phyloP scores from a whole-genome alignment of 495 filamentous ascomycete genomes.

The Aspergillus affinis region DNA sequence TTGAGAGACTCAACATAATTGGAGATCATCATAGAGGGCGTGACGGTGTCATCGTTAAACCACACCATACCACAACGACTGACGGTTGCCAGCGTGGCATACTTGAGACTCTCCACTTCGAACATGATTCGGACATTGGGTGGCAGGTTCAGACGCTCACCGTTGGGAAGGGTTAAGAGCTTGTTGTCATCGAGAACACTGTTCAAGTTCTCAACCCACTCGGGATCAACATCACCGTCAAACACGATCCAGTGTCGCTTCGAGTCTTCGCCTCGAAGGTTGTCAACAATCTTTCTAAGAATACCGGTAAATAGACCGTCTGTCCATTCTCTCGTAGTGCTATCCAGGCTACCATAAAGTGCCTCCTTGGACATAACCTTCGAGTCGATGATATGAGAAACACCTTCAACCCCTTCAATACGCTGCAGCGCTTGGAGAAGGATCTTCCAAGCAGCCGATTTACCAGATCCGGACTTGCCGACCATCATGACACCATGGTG shows the following conservation, averaged over 20 bases:
- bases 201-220: constrained; percentile 99
- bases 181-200: constrained; percentile 99
- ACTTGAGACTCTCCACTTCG: constrained; percentile 97
- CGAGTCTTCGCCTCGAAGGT: constrained; percentile 91
- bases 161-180: constrained; percentile 91
- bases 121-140: constrained; percentile 98
- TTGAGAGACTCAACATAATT: constrained; percentile 86
- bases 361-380: constrained; percentile 99
- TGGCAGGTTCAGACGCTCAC: constrained; percentile 92
- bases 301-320: constrained; percentile 98
- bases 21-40: constrained; percentile 83
- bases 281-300: constrained; percentile 96
- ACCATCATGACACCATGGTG: constrained; percentile 99
- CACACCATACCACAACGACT: constrained; percentile 99
- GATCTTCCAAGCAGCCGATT: constrained; percentile 91
- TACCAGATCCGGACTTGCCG: constrained; percentile 89
- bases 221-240: constrained; percentile 96
- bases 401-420: constrained; percentile 87
- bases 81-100: constrained; percentile 95
- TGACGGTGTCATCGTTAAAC: constrained; percentile 98
- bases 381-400: constrained; percentile 96
- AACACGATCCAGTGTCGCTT: constrained; percentile 99
- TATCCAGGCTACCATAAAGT: constrained; percentile 91
- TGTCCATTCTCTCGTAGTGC: constrained; percentile 96
- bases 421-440: constrained; percentile 90